Evolutionary conservation across 805 yeast genomes (phyloP), one percentile per base, ranked within the genome.

Genomic region (Metschnikowia sp.): DNA sequence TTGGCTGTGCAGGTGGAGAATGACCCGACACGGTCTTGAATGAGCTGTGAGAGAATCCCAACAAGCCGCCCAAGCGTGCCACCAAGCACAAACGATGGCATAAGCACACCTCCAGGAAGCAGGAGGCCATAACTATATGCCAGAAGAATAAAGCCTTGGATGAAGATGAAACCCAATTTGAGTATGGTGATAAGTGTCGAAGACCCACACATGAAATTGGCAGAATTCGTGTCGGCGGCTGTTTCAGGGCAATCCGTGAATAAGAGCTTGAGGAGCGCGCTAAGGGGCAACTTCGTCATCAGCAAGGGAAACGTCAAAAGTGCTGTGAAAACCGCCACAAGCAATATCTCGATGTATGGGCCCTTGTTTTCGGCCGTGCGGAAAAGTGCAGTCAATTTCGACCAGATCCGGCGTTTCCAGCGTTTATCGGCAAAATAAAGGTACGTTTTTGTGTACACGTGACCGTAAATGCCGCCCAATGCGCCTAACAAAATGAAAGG

Each of bases 401-500:
- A 8, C 55, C 64, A 59, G 45, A 61, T 37, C 6, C 57, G 55
- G 8, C 55, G 50, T 9, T 81, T 77, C 56, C 77, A 70, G 26
- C 52, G 55, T 26, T 49, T 44, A 5, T 53, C 38, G 26, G 61
- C 51, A 33, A 64, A 59, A 30, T 42, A 52, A 1, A 77, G 53
- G 59, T 83, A 82, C 10, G 82, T 53, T 35, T 57, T 68, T 44
- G 75, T 79, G 60, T 82, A 79, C 9, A 66, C 52, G 18, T 77
- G 71, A 4, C 95, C 94, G 58, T 78, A 77, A 8, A 77, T 43
- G 0, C 94, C 96, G 38, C 96, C 92, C 8, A 80, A 42, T 0
- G 80, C 63, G 0, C 96, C 96, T 15, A 88, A 65, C 1, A 82
- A 32, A n/a, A 84, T 66, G 58, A 88, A 89, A 0, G 95, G 94